Conservation (phyloP, 2,329 filamentous ascomycete genomes). For the Penicillium occitanis region DNA sequence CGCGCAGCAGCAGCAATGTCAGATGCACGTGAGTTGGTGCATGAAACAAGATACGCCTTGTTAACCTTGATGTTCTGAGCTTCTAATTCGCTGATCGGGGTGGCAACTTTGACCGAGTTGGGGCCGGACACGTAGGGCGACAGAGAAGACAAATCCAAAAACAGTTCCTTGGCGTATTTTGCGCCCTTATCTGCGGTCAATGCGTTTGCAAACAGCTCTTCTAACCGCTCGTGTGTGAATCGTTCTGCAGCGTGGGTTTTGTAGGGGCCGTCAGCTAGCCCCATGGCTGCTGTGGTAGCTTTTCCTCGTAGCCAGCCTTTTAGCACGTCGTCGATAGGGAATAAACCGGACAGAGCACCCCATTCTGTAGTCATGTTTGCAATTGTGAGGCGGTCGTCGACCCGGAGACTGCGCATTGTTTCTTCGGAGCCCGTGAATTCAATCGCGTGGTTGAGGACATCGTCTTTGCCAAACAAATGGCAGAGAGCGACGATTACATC, state of each 20-base stretch:
- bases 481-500: constrained; percentile 91
- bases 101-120: constrained; percentile 86
- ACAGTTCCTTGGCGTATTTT: constrained; percentile 78
- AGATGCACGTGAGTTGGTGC: constrained; percentile 80
- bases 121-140: constrained; percentile 83
- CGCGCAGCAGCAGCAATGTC: constrained; percentile 79
- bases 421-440: constrained; percentile 81
- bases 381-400: constrained; percentile 70
- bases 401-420: constrained; percentile 68
- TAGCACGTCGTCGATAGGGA: constrained; percentile 75
- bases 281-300: constrained; percentile 69
- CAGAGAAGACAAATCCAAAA: constrained; percentile 77
- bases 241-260: constrained; percentile 53
- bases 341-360: constrained; percentile 71
- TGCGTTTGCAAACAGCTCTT: constrained; percentile 67
- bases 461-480: constrained; percentile 79
- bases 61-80: constrained; percentile 72
- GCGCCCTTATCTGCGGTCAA: constrained; percentile 73
- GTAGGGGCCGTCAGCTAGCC: constrained; percentile 49
- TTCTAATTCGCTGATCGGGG: constrained; percentile 71
- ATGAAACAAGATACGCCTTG: constrained; percentile 84
- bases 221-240: constrained; percentile 71
- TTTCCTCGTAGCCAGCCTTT: constrained; percentile 73
- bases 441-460: constrained; percentile 87
- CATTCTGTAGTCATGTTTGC: constrained; percentile 81